These are phyloP conservation scores for Globisporangium splendens DNA, from an alignment of 352 stramenopile genomes.

Conservation along the genomic window DNA sequence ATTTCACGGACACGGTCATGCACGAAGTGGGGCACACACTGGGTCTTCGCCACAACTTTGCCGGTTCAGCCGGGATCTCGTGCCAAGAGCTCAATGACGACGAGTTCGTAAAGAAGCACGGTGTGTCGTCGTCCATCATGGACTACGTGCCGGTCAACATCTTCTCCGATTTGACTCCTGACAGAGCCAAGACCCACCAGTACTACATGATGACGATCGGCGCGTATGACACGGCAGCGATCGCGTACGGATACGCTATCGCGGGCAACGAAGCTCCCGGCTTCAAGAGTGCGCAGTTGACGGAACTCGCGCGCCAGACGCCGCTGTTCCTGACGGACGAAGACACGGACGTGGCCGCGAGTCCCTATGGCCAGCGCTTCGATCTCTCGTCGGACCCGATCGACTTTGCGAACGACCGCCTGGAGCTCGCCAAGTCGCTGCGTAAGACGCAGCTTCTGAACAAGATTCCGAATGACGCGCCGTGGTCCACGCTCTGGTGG, in stretches of 20 bases:
- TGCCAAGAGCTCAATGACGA: slow-evolving; percentile 53
- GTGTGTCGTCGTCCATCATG: slow-evolving; percentile 75
- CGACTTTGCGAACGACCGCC: slow-evolving; percentile 47
- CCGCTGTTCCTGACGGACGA: slow-evolving; percentile 72
- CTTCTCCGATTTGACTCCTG: slow-evolving; percentile 57
- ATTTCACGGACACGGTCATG: slow-evolving; percentile 81
- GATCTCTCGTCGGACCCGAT: slow-evolving; percentile 60
- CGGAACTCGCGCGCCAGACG: slow-evolving; percentile 30
- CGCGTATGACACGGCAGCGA: slow-evolving; percentile 75
- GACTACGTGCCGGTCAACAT: slow-evolving; percentile 86
- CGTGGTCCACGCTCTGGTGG: slow-evolving; percentile 50
- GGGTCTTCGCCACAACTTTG: slow-evolving; percentile 86
- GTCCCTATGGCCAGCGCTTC: slow-evolving; percentile 51
- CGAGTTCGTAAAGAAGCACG: slow-evolving; percentile 41
- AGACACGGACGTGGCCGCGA: slow-evolving; percentile 29
- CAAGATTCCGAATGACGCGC: slow-evolving; percentile 51
- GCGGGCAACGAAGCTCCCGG: slow-evolving; percentile 44
- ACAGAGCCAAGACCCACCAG: slow-evolving; percentile 29
- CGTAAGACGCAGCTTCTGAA: slow-evolving; percentile 26
- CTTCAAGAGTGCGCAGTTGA: slow-evolving; percentile 35
- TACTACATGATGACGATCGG: slow-evolving; percentile 77
- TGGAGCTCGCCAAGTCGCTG: slow-evolving; percentile 43
- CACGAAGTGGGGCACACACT: slow-evolving; percentile 89
- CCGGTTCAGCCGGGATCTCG: slow-evolving; percentile 46
- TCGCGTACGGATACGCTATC: slow-evolving; percentile 80